Evolutionary conservation across 176 grass and related monocot species (phyloP), one percentile per base, ranked within the genome.

Genomic region (Elymus sibiricus): DNA sequence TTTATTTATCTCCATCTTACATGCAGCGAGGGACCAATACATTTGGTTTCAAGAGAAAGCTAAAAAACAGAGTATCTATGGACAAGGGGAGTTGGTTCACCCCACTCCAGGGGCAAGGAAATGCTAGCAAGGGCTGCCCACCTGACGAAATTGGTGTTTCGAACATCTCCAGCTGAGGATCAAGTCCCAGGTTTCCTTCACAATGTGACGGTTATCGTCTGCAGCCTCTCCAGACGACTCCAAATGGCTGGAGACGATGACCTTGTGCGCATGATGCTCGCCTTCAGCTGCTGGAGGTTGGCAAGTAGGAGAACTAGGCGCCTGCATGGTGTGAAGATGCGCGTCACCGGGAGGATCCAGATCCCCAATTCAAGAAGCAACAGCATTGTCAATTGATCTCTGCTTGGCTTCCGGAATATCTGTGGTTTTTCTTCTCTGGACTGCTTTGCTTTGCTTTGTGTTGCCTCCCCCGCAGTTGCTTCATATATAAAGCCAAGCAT

Each of bases 261-360:
- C 31, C 91, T 65, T 22, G 56, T 77, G 39, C 34, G 79, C 85
- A 90, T 87, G 85, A 93, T 90, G 85, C 71, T 82, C 1, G 78
- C 61, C 56, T 78, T 51, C 37, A 90, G 58, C 76, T 87, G 61
- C 81, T 93, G 91, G 65, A 93, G 80, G 80, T 70, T 85, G 59
- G 67, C 60, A 65, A 97, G 35, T 64, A 94, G 77, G 67, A 88
- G 85, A 37, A 94, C 89, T 4, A 91, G 59, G 22, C 83, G 72
- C 79, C 89, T 92, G 62, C 89, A 87, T 49, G 91, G 91, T 67
- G 85, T 64, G 35, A 97, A 82, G 84, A 94, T 60, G 83, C 94
- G 89, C 15, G 87, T 90, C 88, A 92, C 60, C 15, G 92, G 92
- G 76, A 90, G 86, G 67, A 86, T 32, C 70, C 92, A 94, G 70